Percentiles rank a stretch among this genome's conserved stretches.
Evolutionary conservation across 805 yeast species (phyloP).

Genomic region (Cyberlindnera saturnus): DNA sequence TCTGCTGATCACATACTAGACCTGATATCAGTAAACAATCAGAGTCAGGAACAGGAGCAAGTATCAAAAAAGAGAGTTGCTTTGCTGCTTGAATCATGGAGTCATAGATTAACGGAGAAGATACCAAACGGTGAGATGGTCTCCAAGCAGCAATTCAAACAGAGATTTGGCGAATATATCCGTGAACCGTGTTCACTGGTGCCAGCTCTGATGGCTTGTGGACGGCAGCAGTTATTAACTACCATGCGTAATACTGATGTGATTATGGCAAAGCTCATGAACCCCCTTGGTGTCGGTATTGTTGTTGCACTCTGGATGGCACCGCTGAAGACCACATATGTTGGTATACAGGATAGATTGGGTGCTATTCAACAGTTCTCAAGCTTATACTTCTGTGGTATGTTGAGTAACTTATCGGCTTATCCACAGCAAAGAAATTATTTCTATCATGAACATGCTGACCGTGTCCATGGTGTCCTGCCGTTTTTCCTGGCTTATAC

Average conservation of each 20-base stretch:
- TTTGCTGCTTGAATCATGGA: conserved; percentile 13
- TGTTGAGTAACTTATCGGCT: conserved; percentile 69
- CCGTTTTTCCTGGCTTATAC: conserved; percentile 63
- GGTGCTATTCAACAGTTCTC: conserved; percentile 74
- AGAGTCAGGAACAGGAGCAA: conserved; percentile 11
- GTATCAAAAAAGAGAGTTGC: conserved; percentile 14
- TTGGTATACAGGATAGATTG: conserved; percentile 59
- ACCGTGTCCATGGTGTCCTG: conserved; percentile 60
- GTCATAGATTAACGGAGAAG: not conserved
- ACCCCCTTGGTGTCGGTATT: conserved; percentile 60
- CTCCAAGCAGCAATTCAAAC: conserved; percentile 10
- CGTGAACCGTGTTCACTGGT: conserved; percentile 15
- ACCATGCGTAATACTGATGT: conserved; percentile 47
- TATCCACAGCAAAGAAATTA: conserved; percentile 72
- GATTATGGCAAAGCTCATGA: conserved; percentile 57
- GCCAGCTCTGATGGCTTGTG: conserved; percentile 17
- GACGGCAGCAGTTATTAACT: conserved; percentile 17
- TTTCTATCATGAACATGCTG: conserved; percentile 75
- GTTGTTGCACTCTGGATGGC: conserved; percentile 67
- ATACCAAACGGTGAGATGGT: not conserved
- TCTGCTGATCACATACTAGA: conserved; percentile 76
- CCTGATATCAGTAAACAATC: conserved; percentile 43
- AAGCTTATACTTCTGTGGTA: conserved; percentile 73
- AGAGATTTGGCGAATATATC: conserved; percentile 9
- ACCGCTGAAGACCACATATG: conserved; percentile 39